Conservation (phyloP, 1,284 basidiomycete species). For the Cystobasidiaceae sp. region DNA sequence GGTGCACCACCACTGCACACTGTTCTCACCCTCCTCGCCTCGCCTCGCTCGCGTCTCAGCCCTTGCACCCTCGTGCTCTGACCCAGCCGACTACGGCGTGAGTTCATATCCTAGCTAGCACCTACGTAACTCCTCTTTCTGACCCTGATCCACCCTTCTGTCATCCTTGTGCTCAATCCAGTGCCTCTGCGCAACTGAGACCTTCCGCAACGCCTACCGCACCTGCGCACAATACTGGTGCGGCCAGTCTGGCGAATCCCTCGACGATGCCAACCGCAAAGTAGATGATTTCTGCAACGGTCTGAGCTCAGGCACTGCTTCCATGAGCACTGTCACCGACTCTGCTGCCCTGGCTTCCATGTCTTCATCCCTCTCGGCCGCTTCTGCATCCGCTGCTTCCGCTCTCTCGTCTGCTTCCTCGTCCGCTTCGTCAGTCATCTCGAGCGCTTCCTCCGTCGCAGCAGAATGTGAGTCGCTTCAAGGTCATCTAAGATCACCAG, state of each 20-base stretch:
- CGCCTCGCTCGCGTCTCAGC: not conserved
- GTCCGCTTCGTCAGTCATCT: too few relatives aligned
- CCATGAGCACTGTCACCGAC: not conserved
- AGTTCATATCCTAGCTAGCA: too few relatives aligned
- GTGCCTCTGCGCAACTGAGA: slow-evolving; percentile 16
- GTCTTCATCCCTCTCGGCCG: not conserved
- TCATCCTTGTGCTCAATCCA: not conserved
- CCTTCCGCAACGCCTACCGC: slow-evolving; percentile 10
- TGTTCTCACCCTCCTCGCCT: not conserved
- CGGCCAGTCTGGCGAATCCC: not conserved
- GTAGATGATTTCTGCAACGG: not conserved
- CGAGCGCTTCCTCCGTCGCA: too few relatives aligned
- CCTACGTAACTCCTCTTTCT: not conserved
- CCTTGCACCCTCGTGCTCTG: slow-evolving; percentile 12
- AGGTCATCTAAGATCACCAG: too few relatives aligned
- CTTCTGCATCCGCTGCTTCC: slow-evolving; percentile 7
- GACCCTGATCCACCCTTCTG: too few relatives aligned
- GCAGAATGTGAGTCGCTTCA: too few relatives aligned
- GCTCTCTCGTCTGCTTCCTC: too few relatives aligned
- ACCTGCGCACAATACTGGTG: slow-evolving; percentile 18
- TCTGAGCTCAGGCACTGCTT: not conserved
- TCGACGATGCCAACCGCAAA: not conserved
- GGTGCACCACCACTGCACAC: not conserved
- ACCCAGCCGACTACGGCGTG: slow-evolving; percentile 15
- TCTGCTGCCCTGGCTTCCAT: not conserved